Conservation (phyloP, 2,329 filamentous ascomycete species). For the Plectosphaerella plurivora region DNA sequence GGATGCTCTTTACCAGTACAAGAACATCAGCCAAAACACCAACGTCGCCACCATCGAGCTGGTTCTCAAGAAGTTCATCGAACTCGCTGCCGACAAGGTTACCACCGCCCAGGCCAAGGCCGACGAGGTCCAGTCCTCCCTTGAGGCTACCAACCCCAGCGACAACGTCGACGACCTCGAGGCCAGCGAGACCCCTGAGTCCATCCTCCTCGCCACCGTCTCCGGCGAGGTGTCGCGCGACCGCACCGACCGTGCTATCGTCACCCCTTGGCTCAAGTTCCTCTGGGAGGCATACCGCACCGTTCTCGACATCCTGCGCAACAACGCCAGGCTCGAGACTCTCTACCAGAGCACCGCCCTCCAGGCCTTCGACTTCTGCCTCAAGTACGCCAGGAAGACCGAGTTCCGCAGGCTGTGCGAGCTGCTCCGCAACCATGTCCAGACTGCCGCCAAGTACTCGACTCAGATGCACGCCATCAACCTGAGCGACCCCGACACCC, state of each 20-base stretch:
- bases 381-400: constrained; percentile 97
- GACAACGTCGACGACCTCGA: constrained; percentile 90
- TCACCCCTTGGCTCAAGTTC: constrained; percentile 99
- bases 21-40: constrained; percentile 99
- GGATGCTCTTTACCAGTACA: constrained; percentile 98
- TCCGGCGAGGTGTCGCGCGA: constrained; percentile 97
- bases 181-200: constrained; percentile 95
- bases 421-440: constrained; percentile 95
- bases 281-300: constrained; percentile 99
- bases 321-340: constrained; percentile 94
- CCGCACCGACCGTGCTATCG: constrained; percentile 94
- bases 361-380: constrained; percentile 98
- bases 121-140: constrained; percentile 84
- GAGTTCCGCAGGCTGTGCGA: constrained; percentile 98
- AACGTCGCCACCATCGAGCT: constrained; percentile 98
- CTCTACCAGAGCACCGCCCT: constrained; percentile 98
- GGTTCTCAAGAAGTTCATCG: constrained; percentile 96
- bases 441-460: constrained; percentile 98
- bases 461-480: constrained; percentile 99
- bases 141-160: constrained; percentile 70
- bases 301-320: constrained; percentile 96
- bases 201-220: constrained; percentile 93
- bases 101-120: constrained; percentile 93
- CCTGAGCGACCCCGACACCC: constrained; percentile 91
- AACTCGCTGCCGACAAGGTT: constrained; percentile 93